Base-by-base conservation (phyloP, 2,329 filamentous ascomycete species). In the Phialocephala sp. region DNA sequence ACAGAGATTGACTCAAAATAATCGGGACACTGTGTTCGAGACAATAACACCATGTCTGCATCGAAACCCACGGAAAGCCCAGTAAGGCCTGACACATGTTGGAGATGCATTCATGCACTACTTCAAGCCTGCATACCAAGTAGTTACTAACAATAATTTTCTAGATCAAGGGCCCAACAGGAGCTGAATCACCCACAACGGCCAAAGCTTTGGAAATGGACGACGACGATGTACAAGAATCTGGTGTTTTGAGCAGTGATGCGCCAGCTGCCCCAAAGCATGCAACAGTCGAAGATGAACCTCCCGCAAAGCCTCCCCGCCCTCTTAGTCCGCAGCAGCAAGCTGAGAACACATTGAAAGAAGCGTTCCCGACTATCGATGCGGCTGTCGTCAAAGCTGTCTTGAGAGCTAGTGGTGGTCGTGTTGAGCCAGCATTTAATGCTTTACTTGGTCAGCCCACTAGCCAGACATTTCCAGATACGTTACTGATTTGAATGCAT, bases 401-500 rank as follows among this genome's bases (percentile, higher is more conserved):
- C 0, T 81, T 99, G 69, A 85, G 87, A 27, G 95, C 95, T 15
- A 98, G 95, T 77, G 85, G 89, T 65, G 94, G 94, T 66, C 88
- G 90, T 74, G 89, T 98, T 57, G 95, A 99, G 78, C 91, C 93
- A 37, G 94, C 95, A 15, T 99, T 99, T 81, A 95, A 97, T 80
- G 95, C 95, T 41, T 85, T 99, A 52, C 84, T 99, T 54, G 91
- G 92, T 92, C 83, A 68, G 84, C 37, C 20, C 39, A 32, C 22
- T 3, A 27, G 18, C 37, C 50, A 18, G 36, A 15, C 47, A 24
- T n/a, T 55, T 55, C 45, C 45, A 52, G 15, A 52, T 52, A 39
- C 27, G 8, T 32, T 62, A 62, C 60, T 71, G 45, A 64, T 45
- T 15, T 59, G 36, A 56, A 15, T 14, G n/a, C 65, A 61, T 67